A percentile compares a stretch with the other conserved stretches of the same genome.
Conservation (phyloP, 1,284 basidiomycete species). For the Pterulicium gracile region DNA sequence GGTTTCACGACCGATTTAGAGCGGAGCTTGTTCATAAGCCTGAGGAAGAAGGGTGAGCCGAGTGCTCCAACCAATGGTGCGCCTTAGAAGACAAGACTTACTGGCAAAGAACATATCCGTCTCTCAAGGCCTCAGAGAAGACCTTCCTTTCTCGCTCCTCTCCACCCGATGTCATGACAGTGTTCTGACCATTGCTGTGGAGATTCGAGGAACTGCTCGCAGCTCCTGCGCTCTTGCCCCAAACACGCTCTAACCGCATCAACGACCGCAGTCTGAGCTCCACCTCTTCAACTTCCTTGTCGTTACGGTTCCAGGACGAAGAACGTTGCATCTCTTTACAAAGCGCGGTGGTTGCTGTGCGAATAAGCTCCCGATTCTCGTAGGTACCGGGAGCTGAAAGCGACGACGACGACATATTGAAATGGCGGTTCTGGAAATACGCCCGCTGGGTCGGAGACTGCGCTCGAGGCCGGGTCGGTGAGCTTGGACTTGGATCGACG, state of each 20-base stretch:
- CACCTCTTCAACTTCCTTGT: slow-evolving; percentile 60
- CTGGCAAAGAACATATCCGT: slow-evolving; percentile 85
- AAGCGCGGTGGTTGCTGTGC: slow-evolving; percentile 46
- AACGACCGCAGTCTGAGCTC: slow-evolving; percentile 54
- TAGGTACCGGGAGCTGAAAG: slow-evolving; percentile 33
- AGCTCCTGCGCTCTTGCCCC: slow-evolving; percentile 37
- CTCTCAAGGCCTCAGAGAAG: slow-evolving; percentile 66
- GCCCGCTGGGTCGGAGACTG: slow-evolving; percentile 22
- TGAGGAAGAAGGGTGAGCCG: slow-evolving; percentile 20
- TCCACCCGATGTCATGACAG: slow-evolving; percentile 35
- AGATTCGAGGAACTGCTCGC: slow-evolving; percentile 34
- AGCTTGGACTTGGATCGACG: slow-evolving; percentile 26
- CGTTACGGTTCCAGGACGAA: slow-evolving; percentile 22
- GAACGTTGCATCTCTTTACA: slow-evolving; percentile 55
- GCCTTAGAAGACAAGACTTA: slow-evolving; percentile 33
- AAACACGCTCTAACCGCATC: slow-evolving; percentile 58
- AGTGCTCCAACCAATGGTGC: slow-evolving; percentile 10
- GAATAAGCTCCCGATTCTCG: slow-evolving; percentile 52
- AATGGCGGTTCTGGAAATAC: slow-evolving; percentile 36
- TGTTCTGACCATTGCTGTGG: slow-evolving; percentile 19
- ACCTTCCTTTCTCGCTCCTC: slow-evolving; percentile 65
- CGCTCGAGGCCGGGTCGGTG: slow-evolving; percentile 17
- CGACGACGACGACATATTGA: slow-evolving; percentile 45
- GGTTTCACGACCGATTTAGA: slow-evolving; percentile 50
- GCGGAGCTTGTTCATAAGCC: slow-evolving; percentile 64